A percentile compares a stretch with the other conserved stretches of the same genome.
Conservation (phyloP, 2,329 filamentous ascomycete genomes). For the Paraphaeosphaeria sporulosa region DNA sequence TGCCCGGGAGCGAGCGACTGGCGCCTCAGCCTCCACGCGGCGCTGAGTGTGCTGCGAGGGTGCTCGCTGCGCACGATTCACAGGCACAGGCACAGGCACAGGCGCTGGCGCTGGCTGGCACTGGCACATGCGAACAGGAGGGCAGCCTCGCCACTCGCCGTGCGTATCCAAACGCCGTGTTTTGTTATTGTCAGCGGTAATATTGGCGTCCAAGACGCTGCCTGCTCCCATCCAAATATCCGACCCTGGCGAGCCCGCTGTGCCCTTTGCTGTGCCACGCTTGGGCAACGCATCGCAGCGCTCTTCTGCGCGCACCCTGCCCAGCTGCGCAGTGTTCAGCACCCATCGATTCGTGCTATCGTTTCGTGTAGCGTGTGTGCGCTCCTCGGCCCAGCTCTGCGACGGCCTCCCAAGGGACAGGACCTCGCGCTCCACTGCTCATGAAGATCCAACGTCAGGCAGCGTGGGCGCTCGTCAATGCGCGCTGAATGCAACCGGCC, state of each 20-base stretch:
- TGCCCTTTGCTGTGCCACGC: slow-evolving; percentile 30
- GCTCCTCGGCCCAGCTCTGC: slow-evolving; percentile 5
- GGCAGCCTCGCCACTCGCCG: slow-evolving; percentile 16
- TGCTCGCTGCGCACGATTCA: not conserved
- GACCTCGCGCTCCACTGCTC: slow-evolving; percentile 20
- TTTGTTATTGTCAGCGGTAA: slow-evolving; percentile 15
- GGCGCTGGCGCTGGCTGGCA: slow-evolving; percentile 8
- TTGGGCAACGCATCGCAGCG: slow-evolving; percentile 19
- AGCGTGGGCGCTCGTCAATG: slow-evolving; percentile 32
- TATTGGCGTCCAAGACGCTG: slow-evolving; percentile 23
- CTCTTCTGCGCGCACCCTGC: slow-evolving; percentile 11
- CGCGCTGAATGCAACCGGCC: slow-evolving; percentile 26
- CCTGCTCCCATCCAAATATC: slow-evolving; percentile 27
- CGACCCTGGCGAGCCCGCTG: not conserved
- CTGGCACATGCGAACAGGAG: slow-evolving; percentile 24
- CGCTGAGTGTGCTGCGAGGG: slow-evolving; percentile 6
- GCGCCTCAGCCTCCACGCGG: slow-evolving; percentile 22
- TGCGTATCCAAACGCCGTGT: slow-evolving; percentile 9
- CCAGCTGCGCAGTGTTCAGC: slow-evolving; percentile 13
- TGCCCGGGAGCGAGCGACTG: slow-evolving; percentile 25
- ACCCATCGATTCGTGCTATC: slow-evolving; percentile 2
- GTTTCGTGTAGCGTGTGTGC: slow-evolving; percentile 19
- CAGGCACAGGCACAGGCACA: no score
- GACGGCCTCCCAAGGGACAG: slow-evolving; percentile 7
- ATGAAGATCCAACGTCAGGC: slow-evolving; percentile 25